Base-by-base conservation (phyloP, 2,329 filamentous ascomycete genomes). In the Fusarium caatingaense region DNA sequence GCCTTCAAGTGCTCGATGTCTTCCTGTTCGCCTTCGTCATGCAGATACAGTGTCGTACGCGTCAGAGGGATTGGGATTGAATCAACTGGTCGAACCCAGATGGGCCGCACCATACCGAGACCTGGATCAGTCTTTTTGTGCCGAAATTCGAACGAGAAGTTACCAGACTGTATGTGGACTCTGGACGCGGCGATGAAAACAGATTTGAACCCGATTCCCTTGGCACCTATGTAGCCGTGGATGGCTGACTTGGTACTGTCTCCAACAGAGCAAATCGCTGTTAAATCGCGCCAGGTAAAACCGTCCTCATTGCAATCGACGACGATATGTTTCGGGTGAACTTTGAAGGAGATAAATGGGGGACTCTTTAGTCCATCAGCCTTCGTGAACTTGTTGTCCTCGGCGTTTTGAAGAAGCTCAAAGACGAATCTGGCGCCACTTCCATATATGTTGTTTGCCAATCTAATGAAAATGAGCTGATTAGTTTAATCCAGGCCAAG, bases 231-330 rank as follows among this genome's bases (percentile, higher is more conserved):
- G 4, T 44, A 44, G 3, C 41, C 41, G 15, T 44, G 41, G 1
- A 4, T 6, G 8, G 41, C 41, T 23, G 41, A 44, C 41, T 44
- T 44, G 20, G 55, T 71, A 16, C 66, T 69, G 21, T 72, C 21
- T 3, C 66, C 68, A 0, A 70, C 66, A 1, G 60, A 54, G 16
- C 70, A 72, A 23, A 72, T 70, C 12, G 70, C 69, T 10, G 62
- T 16, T 2, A 72, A 6, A 48, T 70, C 66, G 3, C 1, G 13
- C 12, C 30, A 23, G 0, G 41, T 66, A 8, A 72, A 70, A 0
- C 69, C 70, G 6, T 72, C 66, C 28, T 72, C 69, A 10, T 72
- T 72, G 5, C 68, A 70, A 2, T 72, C 69, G 18, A 72, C 63
- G 4, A 72, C 18, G 5, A 72, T 70, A 1, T 27, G 45, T 12